Evolutionary conservation across 176 grass and related monocot genomes (phyloP), one percentile per base, ranked within the genome.

Genomic region (Hsuehochloa calcarea): DNA sequence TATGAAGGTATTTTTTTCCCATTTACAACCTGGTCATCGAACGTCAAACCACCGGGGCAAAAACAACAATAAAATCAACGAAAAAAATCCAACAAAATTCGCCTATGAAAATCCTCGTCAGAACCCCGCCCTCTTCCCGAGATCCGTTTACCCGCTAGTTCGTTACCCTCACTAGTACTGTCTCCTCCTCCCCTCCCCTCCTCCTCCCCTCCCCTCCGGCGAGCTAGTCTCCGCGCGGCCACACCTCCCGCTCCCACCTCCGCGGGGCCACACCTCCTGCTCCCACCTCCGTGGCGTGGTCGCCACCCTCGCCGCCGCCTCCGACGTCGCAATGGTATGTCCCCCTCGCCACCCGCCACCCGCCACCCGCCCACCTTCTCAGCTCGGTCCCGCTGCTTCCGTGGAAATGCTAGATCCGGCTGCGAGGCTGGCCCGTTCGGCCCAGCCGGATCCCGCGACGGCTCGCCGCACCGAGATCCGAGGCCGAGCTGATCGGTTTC

Each of bases 251-350:
- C n/a, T 59, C 54, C 51, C 20, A 50, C 14, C 47, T 50, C n/a
- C n/a, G 22, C 14, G 14, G 10, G 7, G 51, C 13, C 51, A 38
- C 51, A 10, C 56, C 15, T 44, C 15, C n/a, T 50, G n/a, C 17
- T 6, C 10, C 23, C 7, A 6, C 22, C 35, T 29, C 51, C 39
- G 4, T 23, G 10, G 5, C 52, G 17, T 22, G 6, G 20, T 17
- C 23, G 3, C 25, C 46, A 3, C 25, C 10, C 34, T 34, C 19
- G 25, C 43, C 20, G 70, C 56, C 6, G 26, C 74, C 39, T 34
- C 39, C 38, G 62, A 49, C 71, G 39, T 69, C 85, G 47, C 79
- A 87, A 87, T 87, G 85, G 85, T 87, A 76, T 25, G 70, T 27
- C 1, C 25, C 38, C 70, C 38, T 76, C 46, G 37, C 68, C 34